Percentiles rank a stretch among this genome's conserved stretches.
phyloP scores from a whole-genome alignment of 2,329 filamentous ascomycete species.

The Aspergillus costaricaensis region DNA sequence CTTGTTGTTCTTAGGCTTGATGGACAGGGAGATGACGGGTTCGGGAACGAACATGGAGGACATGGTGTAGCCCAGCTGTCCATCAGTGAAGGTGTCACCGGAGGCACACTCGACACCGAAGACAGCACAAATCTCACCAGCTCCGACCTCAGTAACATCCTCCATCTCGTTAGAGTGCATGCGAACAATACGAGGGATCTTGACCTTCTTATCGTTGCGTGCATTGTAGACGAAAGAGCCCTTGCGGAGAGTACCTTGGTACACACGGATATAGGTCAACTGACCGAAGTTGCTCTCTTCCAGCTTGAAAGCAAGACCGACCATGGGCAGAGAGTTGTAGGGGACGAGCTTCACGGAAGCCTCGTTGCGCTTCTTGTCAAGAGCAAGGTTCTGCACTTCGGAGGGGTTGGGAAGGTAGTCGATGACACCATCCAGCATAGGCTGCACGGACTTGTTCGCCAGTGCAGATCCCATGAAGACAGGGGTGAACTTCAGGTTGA shows the following conservation, averaged over 20 bases:
- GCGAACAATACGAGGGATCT: conserved; percentile 93
- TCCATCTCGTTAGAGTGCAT: conserved; percentile 99
- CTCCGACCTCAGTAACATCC: conserved; percentile 86
- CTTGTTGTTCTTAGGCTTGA: conserved; percentile 91
- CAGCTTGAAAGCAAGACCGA: conserved; percentile 95
- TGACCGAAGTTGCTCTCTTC: conserved; percentile 99
- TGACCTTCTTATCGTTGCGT: conserved; percentile 90
- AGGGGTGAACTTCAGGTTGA: conserved; percentile 83
- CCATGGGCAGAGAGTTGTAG: conserved; percentile 91
- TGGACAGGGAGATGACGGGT: conserved; percentile 95
- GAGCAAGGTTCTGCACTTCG: conserved; percentile 83
- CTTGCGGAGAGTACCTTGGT: conserved; percentile 89
- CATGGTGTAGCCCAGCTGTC: conserved; percentile 89
- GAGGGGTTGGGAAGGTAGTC: conserved; percentile 93
- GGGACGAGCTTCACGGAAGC: conserved; percentile 82
- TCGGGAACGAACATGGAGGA: conserved; percentile 96
- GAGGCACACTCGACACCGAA: conserved; percentile 98
- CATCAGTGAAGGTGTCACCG: conserved; percentile 97
- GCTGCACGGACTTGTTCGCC: conserved; percentile 91
- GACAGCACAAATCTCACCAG: conserved; percentile 96
- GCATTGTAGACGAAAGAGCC: conserved; percentile 91
- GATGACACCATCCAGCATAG: conserved; percentile 94
- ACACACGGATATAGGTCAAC: conserved; percentile 96
- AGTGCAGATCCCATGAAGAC: conserved; percentile 96
- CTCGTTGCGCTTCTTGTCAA: conserved; percentile 80